phyloP scores from a whole-genome alignment of 2,329 filamentous ascomycete genomes.

The Phyllosticta paracitricarpa region DNA sequence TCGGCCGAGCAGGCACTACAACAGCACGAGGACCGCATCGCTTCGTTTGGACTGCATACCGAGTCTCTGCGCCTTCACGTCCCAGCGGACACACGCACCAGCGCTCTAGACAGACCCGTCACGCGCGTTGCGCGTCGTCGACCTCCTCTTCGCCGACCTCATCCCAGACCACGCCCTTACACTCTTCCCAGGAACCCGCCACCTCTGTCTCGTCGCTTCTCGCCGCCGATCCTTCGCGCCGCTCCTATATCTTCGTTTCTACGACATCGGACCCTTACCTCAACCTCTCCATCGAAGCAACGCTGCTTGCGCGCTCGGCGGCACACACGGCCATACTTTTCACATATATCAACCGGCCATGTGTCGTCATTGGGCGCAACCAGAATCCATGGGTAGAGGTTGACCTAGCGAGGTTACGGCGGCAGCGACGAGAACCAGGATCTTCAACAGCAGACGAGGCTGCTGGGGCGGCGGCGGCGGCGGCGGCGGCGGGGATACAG shows the following conservation, averaged over 20 bases:
- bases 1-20: background rate
- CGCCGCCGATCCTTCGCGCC: slow-evolving; percentile 20
- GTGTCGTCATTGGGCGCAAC: slow-evolving; percentile 86
- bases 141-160: background rate
- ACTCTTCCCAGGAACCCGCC: background rate
- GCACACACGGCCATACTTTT: slow-evolving; percentile 69
- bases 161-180: background rate
- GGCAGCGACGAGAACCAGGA: slow-evolving; percentile 21
- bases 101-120: background rate
- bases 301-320: slow-evolving; percentile 66
- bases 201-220: slow-evolving; percentile 11
- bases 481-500: background rate
- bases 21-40: background rate
- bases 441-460: slow-evolving; percentile 2
- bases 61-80: background rate
- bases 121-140: background rate
- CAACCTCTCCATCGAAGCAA: slow-evolving; percentile 91
- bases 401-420: slow-evolving; percentile 54
- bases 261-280: slow-evolving; percentile 63
- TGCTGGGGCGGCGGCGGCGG: slow-evolving; percentile 10
- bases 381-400: slow-evolving; percentile 97
- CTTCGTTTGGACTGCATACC: background rate
- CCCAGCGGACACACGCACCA: background rate
- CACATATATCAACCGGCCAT: slow-evolving; percentile 78
- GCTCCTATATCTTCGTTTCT: slow-evolving; percentile 38